Conservation (phyloP, 495 filamentous ascomycete species). For the Poronia punctata region DNA sequence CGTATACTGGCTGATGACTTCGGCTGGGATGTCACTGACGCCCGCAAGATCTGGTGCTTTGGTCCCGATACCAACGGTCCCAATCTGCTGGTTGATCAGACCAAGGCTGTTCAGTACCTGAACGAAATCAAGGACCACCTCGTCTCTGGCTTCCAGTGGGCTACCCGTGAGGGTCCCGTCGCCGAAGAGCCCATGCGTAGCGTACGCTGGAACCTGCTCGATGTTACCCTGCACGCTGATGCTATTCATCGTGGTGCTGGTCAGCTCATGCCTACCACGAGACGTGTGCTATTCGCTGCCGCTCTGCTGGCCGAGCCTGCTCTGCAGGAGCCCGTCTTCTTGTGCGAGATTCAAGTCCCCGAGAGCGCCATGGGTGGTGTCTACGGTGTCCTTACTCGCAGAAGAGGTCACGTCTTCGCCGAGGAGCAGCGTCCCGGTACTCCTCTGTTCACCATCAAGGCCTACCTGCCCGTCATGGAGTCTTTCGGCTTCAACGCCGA, state of each 20-base stretch:
- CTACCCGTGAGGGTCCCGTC: conserved; percentile 92
- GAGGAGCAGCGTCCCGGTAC: conserved; percentile 98
- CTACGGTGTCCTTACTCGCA: conserved; percentile 97
- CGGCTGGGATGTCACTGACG: conserved; percentile 99
- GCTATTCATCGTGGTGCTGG: conserved; percentile 99
- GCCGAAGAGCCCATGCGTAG: conserved; percentile 97
- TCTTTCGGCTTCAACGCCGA: conserved; percentile 99
- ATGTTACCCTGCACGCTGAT: conserved; percentile 99
- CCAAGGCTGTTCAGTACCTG: conserved; percentile 99
- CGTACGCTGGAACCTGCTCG: conserved; percentile 96
- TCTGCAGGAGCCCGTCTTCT: conserved; percentile 94
- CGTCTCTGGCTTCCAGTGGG: conserved; percentile 99
- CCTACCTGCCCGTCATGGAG: conserved; percentile 98
- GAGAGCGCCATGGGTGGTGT: conserved; percentile 99
- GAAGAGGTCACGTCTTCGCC: conserved; percentile 96
- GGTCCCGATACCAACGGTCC: conserved; percentile 95
- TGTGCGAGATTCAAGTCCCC: conserved; percentile 98
- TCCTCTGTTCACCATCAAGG: conserved; percentile 99
- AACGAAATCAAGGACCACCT: conserved; percentile 99
- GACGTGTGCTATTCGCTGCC: conserved; percentile 94
- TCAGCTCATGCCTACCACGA: conserved; percentile 95
- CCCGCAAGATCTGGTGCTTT: conserved; percentile 99
- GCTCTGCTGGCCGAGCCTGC: conserved; percentile 83
- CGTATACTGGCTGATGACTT: conserved; percentile 94
- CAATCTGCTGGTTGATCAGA: conserved; percentile 98